Evolutionary conservation across 2,329 filamentous ascomycete genomes (phyloP), one percentile per base, ranked within the genome.

Genomic region (Paraphaeosphaeria minitans): DNA sequence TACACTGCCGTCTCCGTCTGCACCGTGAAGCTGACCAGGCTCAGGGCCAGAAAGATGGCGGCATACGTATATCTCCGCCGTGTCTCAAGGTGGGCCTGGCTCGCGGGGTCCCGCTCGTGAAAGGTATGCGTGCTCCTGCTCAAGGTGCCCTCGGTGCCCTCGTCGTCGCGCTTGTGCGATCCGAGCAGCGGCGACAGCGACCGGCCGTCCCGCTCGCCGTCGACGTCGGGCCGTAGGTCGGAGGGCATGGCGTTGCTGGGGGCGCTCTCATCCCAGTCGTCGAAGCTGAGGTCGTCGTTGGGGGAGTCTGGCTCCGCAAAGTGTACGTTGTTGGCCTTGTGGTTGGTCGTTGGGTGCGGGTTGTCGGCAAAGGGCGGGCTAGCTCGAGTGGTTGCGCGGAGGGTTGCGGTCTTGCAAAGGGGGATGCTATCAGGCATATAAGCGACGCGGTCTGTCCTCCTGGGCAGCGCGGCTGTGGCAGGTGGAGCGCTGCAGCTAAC

Each of bases 1-100:
- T 97, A 93, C 10, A 96, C 89, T 12, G 93, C 94, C 55, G 96
- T 92, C 82, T 98, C 94, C 3, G 95, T 98, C 84, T 99, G 95
- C 6, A 97, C 82, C 49, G 92, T 92, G 75, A 99, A 99, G 72
- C 91, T 90, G 59, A 96, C 80, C 71, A 99, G 82, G 73, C 91
- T 95, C 66, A 97, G 74, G 31, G 89, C 79, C 60, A 99, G 83
- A 77, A 97, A 97, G 66, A 93, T 85, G 53, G 85, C 89, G 1
- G 95, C 94, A 74, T 94, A 92, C 24, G 90, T 89, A 78, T 99
- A 98, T 78, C 92, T 92, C 73, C 87, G 89, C 72, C 86, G 86
- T 37, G 91, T 93, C 45, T 88, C 89, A 60, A 84, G 79, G 64
- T 85, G 84, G 19, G 87, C 84, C 66, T 85, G 82, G 37, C 82